These are phyloP conservation scores for Trichosanthes truncata DNA, from an alignment of 306 rosid genomes.

Conservation along the genomic window DNA sequence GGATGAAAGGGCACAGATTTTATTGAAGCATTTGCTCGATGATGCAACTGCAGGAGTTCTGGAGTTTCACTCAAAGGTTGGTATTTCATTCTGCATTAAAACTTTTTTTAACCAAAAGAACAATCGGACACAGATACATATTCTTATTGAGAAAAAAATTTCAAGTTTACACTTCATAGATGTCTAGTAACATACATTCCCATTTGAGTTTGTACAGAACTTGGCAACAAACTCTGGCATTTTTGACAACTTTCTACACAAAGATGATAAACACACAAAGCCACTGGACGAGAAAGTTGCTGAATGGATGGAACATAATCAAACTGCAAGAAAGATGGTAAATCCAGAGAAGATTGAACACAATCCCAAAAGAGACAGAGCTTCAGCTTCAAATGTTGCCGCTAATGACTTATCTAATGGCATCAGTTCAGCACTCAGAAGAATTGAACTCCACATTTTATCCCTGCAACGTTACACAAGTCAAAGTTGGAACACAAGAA, in stretches of 20 bases:
- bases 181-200: not conserved
- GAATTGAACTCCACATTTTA: slow-evolving; percentile 52
- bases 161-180: not conserved
- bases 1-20: slow-evolving; percentile 33
- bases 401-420: slow-evolving; percentile 30
- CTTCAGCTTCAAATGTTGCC: slow-evolving; percentile 7
- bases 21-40: slow-evolving; percentile 53
- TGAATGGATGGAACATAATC: slow-evolving; percentile 2
- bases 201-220: slow-evolving; percentile 16
- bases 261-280: not conserved
- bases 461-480: slow-evolving; percentile 27
- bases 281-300: not conserved
- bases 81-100: not conserved
- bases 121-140: not conserved
- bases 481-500: slow-evolving; percentile 1
- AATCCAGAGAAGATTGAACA: slow-evolving; percentile 16
- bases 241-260: not conserved
- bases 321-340: not conserved
- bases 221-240: slow-evolving; percentile 13
- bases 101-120: not conserved
- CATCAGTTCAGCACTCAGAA: slow-evolving; percentile 31
- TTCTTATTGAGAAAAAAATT: not conserved
- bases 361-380: not conserved
- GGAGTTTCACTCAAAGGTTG: slow-evolving; percentile 37
- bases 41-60: slow-evolving; percentile 35